These are phyloP conservation scores for Neurospora sp. DNA, from an alignment of 495 filamentous ascomycete genomes.

Conservation along the genomic window DNA sequence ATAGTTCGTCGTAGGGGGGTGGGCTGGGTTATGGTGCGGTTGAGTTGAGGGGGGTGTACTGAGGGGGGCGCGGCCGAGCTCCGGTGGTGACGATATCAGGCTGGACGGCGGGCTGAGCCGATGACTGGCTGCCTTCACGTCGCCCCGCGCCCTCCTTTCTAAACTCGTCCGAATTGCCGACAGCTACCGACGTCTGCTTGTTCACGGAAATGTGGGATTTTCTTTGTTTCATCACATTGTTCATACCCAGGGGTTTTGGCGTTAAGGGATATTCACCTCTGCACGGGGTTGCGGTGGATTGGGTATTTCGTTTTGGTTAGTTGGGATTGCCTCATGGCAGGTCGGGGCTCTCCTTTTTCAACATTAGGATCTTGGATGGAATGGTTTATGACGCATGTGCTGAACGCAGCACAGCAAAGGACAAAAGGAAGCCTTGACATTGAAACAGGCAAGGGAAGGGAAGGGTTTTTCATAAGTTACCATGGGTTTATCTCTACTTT, in stretches of 20 bases:
- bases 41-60: neutral
- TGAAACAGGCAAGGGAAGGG: neutral
- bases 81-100: neutral
- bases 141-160: neutral
- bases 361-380: neutral
- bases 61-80: too few relatives aligned
- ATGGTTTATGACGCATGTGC: neutral
- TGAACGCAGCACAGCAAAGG: neutral
- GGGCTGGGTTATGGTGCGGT: neutral
- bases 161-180: neutral
- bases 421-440: neutral
- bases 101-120: neutral
- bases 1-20: neutral
- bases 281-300: neutral
- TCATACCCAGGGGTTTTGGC: neutral
- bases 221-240: neutral
- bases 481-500: neutral
- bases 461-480: neutral
- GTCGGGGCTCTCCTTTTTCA: neutral
- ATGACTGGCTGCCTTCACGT: neutral
- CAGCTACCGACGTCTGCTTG: neutral
- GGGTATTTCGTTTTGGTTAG: neutral
- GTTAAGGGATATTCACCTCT: neutral
- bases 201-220: neutral
- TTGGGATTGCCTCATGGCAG: neutral